Evolutionary conservation across 2,329 filamentous ascomycete species (phyloP).

Genomic region (Lasiodiplodia sp.): DNA sequence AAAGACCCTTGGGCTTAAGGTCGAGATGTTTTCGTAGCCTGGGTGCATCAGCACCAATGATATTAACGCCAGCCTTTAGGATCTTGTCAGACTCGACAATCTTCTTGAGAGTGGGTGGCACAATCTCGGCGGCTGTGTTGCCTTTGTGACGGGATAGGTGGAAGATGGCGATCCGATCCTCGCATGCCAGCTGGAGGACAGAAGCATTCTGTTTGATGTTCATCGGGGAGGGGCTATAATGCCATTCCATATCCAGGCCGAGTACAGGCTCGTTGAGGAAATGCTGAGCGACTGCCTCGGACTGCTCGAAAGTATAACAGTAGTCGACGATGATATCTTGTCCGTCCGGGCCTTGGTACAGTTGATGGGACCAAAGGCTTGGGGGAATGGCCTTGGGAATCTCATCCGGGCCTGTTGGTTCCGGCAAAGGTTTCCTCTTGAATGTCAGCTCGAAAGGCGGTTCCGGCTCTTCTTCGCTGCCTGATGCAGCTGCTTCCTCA

Average conservation of each 20-base stretch:
- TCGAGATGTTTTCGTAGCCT: slow-evolving; percentile 72
- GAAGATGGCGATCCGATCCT: slow-evolving; percentile 79
- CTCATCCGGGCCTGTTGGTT: not conserved
- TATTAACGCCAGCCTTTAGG: slow-evolving; percentile 78
- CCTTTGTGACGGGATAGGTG: slow-evolving; percentile 71
- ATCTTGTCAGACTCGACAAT: slow-evolving; percentile 76
- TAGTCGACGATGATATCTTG: slow-evolving; percentile 76
- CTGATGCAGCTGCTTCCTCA: not conserved
- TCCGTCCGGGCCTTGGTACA: slow-evolving; percentile 66
- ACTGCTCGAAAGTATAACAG: slow-evolving; percentile 71
- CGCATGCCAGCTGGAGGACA: slow-evolving; percentile 81
- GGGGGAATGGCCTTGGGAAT: slow-evolving; percentile 2
- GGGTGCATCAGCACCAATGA: slow-evolving; percentile 68
- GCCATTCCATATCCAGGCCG: slow-evolving; percentile 94
- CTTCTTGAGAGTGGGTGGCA: slow-evolving; percentile 73
- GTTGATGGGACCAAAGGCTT: slow-evolving; percentile 69
- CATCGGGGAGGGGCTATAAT: slow-evolving; percentile 54
- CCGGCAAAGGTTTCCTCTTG: slow-evolving; percentile 12
- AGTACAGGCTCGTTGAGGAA: slow-evolving; percentile 75
- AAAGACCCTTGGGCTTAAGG: slow-evolving; percentile 70
- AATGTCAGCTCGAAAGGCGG: slow-evolving; percentile 5
- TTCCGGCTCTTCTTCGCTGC: slow-evolving; percentile 10
- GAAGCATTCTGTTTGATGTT: slow-evolving; percentile 74
- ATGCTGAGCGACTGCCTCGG: slow-evolving; percentile 70
- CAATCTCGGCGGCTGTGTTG: slow-evolving; percentile 59